A percentile compares a stretch with the other conserved stretches of the same genome.
Conservation (phyloP, 345 rosid genomes). For the Sisymbrium irio region DNA sequence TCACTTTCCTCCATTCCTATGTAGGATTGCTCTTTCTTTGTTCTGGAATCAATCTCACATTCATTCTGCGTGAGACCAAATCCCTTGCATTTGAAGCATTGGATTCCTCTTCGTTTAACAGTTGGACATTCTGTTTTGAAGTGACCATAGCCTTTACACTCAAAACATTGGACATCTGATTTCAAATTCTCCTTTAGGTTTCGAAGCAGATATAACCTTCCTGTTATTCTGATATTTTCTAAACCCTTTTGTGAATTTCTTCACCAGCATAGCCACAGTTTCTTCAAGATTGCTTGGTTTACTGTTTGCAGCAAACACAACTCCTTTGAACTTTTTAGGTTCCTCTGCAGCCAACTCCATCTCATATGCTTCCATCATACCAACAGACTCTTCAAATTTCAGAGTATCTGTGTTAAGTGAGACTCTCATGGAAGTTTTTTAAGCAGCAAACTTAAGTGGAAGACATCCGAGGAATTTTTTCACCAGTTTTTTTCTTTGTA, state of each 20-base stretch:
- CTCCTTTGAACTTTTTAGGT: background rate
- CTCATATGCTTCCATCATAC: background rate
- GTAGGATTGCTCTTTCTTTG: background rate
- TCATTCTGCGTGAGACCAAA: background rate
- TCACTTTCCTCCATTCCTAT: background rate
- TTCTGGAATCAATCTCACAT: background rate
- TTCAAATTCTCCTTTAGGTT: no score
- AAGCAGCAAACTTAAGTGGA: background rate
- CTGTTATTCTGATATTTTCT: background rate
- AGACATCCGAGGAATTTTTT: background rate
- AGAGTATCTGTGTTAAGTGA: background rate
- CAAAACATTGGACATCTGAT: background rate
- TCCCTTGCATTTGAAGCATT: background rate
- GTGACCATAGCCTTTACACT: background rate
- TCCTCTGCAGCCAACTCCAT: background rate
- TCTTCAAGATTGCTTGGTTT: background rate
- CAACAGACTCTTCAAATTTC: background rate
- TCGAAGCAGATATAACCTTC: background rate
- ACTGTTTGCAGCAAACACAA: background rate
- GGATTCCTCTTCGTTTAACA: background rate
- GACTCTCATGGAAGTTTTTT: background rate
- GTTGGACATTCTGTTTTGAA: background rate
- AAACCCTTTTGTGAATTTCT: background rate
- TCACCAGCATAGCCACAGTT: background rate
- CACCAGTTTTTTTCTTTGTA: background rate